These are phyloP conservation scores for Hyaloscypha finlandica DNA, from an alignment of 495 filamentous ascomycete species.

Conservation along the genomic window DNA sequence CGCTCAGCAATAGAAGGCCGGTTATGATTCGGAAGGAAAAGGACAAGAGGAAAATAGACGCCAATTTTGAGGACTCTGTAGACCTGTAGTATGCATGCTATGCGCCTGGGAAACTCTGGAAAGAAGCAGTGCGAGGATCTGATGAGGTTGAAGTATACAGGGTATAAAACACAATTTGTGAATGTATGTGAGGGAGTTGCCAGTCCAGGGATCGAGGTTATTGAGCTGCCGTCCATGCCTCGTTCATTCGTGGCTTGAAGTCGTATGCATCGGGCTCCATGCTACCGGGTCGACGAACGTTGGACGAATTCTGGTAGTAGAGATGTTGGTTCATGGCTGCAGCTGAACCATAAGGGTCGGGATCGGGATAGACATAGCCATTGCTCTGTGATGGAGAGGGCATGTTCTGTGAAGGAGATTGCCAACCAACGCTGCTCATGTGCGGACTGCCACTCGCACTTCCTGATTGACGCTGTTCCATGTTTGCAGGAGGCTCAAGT, in stretches of 20 bases:
- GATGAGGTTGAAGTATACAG: slow-evolving; percentile 26
- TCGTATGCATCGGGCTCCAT: slow-evolving; percentile 73
- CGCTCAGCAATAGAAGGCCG: background rate
- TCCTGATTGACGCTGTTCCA: slow-evolving; percentile 62
- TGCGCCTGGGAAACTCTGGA: slow-evolving; percentile 13
- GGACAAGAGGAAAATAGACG: slow-evolving; percentile 7
- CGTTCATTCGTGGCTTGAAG: slow-evolving; percentile 42
- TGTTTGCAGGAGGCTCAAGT: slow-evolving; percentile 83
- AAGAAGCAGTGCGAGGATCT: slow-evolving; percentile 8
- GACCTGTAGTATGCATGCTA: slow-evolving; percentile 25
- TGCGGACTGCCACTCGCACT: slow-evolving; percentile 73
- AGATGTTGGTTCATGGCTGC: slow-evolving; percentile 66
- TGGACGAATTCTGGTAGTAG: slow-evolving; percentile 56
- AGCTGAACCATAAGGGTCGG: slow-evolving; percentile 55
- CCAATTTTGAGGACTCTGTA: slow-evolving; percentile 25
- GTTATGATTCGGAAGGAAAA: slow-evolving; percentile 2
- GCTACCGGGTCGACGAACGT: slow-evolving; percentile 68
- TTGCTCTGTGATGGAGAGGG: slow-evolving; percentile 67
- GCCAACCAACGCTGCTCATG: slow-evolving; percentile 72
- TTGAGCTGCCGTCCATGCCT: slow-evolving; percentile 40
- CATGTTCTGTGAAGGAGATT: slow-evolving; percentile 63
- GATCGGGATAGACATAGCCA: slow-evolving; percentile 71
- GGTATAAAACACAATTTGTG: slow-evolving; percentile 30
- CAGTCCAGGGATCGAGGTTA: slow-evolving; percentile 4
- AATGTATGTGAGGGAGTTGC: background rate